Evolutionary conservation across 2,329 filamentous ascomycete genomes (phyloP).

Genomic region (Xylariaceae sp.): DNA sequence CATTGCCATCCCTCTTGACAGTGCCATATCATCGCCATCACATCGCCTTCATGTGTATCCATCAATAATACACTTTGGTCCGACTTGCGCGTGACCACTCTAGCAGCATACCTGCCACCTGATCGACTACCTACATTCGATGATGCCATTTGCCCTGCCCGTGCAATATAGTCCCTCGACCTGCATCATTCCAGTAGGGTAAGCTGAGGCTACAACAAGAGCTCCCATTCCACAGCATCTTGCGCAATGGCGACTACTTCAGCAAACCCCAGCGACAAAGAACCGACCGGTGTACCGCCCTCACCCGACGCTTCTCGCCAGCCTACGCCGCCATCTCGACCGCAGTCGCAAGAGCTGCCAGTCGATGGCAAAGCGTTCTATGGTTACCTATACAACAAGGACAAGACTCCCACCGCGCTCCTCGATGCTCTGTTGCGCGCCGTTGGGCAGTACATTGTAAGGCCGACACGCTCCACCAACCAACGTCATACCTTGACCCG

Average conservation of each 20-base stretch:
- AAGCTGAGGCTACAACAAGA: too few species aligned
- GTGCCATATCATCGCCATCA: constrained; percentile 2
- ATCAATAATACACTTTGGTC: too few species aligned
- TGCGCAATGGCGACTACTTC: not conserved
- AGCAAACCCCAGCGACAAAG: not conserved
- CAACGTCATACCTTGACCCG: not conserved
- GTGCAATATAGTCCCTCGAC: constrained; percentile 4
- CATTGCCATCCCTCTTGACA: constrained; percentile 18
- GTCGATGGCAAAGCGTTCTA: constrained; percentile 43
- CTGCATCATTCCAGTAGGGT: too few species aligned
- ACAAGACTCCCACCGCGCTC: constrained; percentile 64
- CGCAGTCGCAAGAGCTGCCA: constrained; percentile 12
- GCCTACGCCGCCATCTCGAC: constrained; percentile 3
- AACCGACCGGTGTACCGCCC: not conserved
- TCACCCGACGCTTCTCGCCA: constrained; percentile 5
- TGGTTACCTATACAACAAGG: constrained; percentile 62
- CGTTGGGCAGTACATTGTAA: constrained; percentile 67
- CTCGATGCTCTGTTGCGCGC: constrained; percentile 65
- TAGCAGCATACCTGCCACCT: not conserved
- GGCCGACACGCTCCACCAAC: constrained; percentile 23
- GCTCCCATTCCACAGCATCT: not conserved
- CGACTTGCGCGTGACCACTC: constrained; percentile 1
- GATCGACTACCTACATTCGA: constrained; percentile 5
- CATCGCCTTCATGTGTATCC: too few species aligned
- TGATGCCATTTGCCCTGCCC: constrained; percentile 12